Conservation (phyloP, 306 rosid species). For the Malus sieversii region DNA sequence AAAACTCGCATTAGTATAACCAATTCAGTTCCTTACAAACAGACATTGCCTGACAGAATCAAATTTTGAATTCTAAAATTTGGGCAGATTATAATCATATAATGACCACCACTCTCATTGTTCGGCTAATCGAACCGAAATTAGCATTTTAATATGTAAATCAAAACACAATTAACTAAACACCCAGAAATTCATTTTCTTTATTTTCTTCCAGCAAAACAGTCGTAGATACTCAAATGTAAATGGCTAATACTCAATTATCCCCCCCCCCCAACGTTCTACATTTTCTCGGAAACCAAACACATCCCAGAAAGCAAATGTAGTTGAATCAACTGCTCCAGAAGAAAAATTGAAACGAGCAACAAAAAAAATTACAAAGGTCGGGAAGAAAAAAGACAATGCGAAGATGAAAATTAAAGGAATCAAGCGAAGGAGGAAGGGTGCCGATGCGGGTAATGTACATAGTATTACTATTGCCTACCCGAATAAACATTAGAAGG, state of each 20-base stretch:
- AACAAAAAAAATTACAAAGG: too few relatives aligned
- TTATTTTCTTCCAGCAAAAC: background rate
- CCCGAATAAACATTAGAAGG: too few relatives aligned
- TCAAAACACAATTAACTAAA: background rate
- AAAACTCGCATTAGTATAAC: background rate
- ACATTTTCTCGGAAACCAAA: background rate
- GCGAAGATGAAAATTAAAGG: too few relatives aligned
- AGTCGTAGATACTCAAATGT: background rate
- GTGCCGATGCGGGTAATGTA: too few relatives aligned
- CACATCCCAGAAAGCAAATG: background rate
- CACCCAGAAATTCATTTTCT: background rate
- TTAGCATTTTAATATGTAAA: background rate
- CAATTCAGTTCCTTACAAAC: too few relatives aligned
- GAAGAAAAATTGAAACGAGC: background rate
- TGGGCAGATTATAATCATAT: too few relatives aligned
- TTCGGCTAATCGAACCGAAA: background rate
- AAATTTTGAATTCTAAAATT: too few relatives aligned
- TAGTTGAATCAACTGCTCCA: too few relatives aligned
- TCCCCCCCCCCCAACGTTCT: background rate
- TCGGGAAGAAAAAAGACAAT: too few relatives aligned
- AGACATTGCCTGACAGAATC: too few relatives aligned
- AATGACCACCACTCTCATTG: fast-evolving
- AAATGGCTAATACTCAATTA: background rate
- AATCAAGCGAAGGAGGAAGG: too few relatives aligned
- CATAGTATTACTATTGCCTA: too few relatives aligned